Evolutionary conservation across 2,329 filamentous ascomycete species (phyloP).

Genomic region (Simplicillium sp.): DNA sequence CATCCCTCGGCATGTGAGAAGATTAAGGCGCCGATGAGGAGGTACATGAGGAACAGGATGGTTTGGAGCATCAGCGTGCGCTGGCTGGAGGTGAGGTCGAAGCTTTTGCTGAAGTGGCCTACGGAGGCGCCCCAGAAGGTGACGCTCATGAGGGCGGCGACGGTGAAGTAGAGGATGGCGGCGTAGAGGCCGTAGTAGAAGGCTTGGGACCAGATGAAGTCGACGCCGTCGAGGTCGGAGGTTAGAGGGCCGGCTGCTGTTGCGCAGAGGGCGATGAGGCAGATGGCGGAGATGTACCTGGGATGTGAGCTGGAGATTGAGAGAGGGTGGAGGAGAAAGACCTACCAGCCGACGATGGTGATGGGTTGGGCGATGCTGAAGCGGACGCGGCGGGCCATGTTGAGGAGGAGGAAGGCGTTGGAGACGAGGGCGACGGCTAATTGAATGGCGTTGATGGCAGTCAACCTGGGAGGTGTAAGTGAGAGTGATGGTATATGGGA

Average conservation of each 20-base stretch:
- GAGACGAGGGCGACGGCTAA: conserved; percentile 66
- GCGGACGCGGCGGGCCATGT: conserved; percentile 72
- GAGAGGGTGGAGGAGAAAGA: neutral
- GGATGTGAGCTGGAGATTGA: neutral
- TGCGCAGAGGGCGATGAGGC: conserved; percentile 56
- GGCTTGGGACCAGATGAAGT: conserved; percentile 65
- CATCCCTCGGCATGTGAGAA: conserved; percentile 67
- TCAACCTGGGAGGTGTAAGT: conserved; percentile 39
- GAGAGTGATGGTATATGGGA: neutral
- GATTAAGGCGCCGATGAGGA: conserved; percentile 66
- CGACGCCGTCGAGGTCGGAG: conserved; percentile 22
- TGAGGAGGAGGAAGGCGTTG: conserved; percentile 75
- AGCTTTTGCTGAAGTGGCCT: conserved; percentile 67
- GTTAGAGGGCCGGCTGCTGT: conserved; percentile 53
- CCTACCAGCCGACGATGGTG: conserved; percentile 71
- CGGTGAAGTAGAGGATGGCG: conserved; percentile 69
- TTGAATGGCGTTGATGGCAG: conserved; percentile 67
- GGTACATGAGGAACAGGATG: conserved; percentile 73
- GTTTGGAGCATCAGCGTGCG: conserved; percentile 86
- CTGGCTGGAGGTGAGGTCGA: conserved; percentile 69
- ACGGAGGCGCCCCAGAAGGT: conserved; percentile 69
- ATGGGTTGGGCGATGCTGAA: conserved; percentile 76
- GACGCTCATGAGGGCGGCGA: conserved; percentile 64
- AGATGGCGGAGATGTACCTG: conserved; percentile 49
- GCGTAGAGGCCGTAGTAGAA: conserved; percentile 83